Base-by-base conservation (phyloP, 2,329 filamentous ascomycete genomes). In the Dactylellina sp. region DNA sequence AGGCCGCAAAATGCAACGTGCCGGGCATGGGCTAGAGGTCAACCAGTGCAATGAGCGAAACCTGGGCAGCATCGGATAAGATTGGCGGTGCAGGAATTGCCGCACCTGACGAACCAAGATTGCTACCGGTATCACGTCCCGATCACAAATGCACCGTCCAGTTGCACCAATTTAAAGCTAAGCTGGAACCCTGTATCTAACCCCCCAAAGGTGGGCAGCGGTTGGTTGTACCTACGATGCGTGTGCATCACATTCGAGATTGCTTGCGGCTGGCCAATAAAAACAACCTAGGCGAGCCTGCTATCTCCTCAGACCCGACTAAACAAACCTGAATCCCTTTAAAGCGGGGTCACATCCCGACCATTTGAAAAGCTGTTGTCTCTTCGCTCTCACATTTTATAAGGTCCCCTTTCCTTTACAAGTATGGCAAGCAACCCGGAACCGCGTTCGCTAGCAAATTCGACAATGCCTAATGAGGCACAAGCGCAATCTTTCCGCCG, bases 391-490 rank as follows among this genome's bases (percentile, higher is more conserved):
- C 60, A 64, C 55, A 55, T 53, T 65, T 64, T 72, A 53, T 65
- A 53, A 53, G 53, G 24, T 24, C 59, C 22, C 44, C 55, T 57
- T 65, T 60, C 68, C 68, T 57, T 65, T 72, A 59, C 59, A 64
- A 72, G 68, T 47, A 63, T 57, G 52, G 68, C 68, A 60, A 65
- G 60, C 68, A 60, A 18, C 47, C 40, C 46, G 52, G 28, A 72
- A 72, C 59, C 68, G 68, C 68, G 68, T 63, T 49, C 53, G 55
- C 60, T 52, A 63, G 60, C 68, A 64, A 63, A 60, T 50, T 74
- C 70, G 70, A 74, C 55, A 74, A 22, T 62, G 70, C 70, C 70
- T 74, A 52, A 62, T 62, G 24, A 53, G 70, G 70, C 70, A 72
- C 35, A 74, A 55, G 55, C 70, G 70, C 70, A 57, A 35, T 9